Evolutionary conservation across 345 rosid genomes (phyloP).

Genomic region (Camelina sativa): DNA sequence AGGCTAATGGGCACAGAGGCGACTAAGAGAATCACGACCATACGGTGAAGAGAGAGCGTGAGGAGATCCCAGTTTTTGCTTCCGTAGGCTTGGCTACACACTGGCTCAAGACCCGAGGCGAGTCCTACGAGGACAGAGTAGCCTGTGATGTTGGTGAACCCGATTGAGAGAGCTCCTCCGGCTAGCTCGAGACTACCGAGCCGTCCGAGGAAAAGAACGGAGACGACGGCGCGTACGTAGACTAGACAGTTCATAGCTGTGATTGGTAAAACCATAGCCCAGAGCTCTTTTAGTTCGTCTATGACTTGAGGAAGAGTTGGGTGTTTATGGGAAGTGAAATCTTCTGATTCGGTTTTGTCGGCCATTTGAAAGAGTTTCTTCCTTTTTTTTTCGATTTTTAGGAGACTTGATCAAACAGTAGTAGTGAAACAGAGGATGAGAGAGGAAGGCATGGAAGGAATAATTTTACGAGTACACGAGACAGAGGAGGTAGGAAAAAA

Average conservation of each 20-base stretch:
- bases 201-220: constrained; percentile 86
- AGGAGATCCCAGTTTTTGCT: constrained; percentile 91
- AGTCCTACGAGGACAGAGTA: constrained; percentile 93
- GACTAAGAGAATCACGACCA: constrained; percentile 78
- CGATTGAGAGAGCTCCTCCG: constrained; percentile 95
- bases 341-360: constrained; percentile 49
- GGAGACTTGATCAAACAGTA: constrained; percentile 20
- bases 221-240: constrained; percentile 75
- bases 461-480: background rate
- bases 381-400: background rate
- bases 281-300: constrained; percentile 84
- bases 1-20: constrained; percentile 80
- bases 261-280: constrained; percentile 89
- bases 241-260: constrained; percentile 88
- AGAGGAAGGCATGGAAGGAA: constrained; percentile 25
- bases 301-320: constrained; percentile 66
- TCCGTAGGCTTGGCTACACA: constrained; percentile 96
- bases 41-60: constrained; percentile 79
- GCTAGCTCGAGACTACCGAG: constrained; percentile 95
- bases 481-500: background rate
- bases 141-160: constrained; percentile 97
- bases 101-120: constrained; percentile 96
- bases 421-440: background rate
- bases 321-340: constrained; percentile 50
- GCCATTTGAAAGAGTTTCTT: constrained; percentile 45